These are phyloP conservation scores for Trametes elegans DNA, from an alignment of 768 basidiomycete species.

Conservation along the genomic window DNA sequence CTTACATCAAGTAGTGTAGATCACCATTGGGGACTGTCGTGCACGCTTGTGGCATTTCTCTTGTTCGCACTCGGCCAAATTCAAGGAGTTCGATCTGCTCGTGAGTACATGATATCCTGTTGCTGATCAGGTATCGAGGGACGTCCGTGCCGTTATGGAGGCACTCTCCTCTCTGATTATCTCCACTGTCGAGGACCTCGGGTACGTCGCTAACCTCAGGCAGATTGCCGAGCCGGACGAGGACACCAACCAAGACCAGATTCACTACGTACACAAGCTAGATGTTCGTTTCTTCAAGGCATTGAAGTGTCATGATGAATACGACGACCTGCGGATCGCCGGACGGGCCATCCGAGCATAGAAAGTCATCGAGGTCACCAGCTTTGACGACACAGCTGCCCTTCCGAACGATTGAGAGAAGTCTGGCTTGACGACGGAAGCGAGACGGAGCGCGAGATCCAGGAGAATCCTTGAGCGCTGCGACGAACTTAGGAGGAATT, in stretches of 20 bases:
- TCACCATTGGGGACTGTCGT: constrained; percentile 3
- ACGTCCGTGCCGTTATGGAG: neutral
- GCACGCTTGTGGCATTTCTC: constrained; percentile 1
- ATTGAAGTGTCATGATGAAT: neutral
- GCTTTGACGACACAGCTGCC: neutral
- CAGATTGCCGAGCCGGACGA: neutral
- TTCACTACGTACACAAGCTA: neutral
- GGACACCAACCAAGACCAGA: neutral
- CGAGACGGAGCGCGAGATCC: constrained; percentile 2
- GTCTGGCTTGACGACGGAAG: constrained; percentile 2
- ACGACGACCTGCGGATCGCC: neutral
- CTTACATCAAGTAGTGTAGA: no score
- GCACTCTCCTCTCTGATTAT: neutral
- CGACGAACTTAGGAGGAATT: neutral
- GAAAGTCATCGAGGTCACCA: constrained; percentile 1
- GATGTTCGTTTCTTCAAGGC: constrained; percentile 1
- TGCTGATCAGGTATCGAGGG: neutral
- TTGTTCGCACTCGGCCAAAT: constrained; percentile 6
- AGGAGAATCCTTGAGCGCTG: neutral
- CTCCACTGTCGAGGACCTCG: constrained; percentile 5
- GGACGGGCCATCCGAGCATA: neutral
- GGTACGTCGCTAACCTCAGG: constrained; percentile 6
- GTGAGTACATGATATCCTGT: neutral
- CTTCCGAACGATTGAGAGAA: neutral
- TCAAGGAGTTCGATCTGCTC: neutral